Evolutionary conservation across 495 filamentous ascomycete genomes (phyloP), one percentile per base, ranked within the genome.

Genomic region (Coniosporium apollinis): DNA sequence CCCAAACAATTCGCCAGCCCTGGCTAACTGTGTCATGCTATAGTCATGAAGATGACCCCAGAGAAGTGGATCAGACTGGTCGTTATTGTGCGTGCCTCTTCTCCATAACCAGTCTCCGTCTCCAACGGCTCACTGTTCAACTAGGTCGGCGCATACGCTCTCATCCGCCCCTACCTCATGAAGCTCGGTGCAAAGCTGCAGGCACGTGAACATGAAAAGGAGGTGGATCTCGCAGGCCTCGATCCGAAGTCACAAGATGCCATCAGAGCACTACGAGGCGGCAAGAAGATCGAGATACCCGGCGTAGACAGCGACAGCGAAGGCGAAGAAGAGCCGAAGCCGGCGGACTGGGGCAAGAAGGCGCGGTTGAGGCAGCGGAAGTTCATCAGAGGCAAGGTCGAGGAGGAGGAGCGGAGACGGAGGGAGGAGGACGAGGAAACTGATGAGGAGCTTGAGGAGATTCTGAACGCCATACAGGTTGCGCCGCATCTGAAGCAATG

Each of bases 361-460:
- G 50, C 48, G 22, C 39, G 45, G 36, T 29, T 51, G 13, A 34
- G 50, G 37, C 47, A 53, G 39, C 36, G 47, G 24, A 26, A 13
- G 24, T 13, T 26, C 24, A 13, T 26, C 13, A 26, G 31, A 36
- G 58, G 58, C 49, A 57, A 48, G 35, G 21, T 57, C 26, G 47
- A 56, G 42, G 24, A 26, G 24, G 24, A 9, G 9, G 24, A 26
- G 24, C 9, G 24, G 25, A 41, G 46, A 31, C 13, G 9, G 24
- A 8, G 13, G 24, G 24, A 26, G 24, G 24, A 26, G 24, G 24
- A 57, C 33, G 47, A 57, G 15, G 24, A 65, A 45, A 49, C 55
- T 4, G 64, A 69, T 46, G 61, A 66, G 16, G 57, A 70, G 42
- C 69, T 86, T 49, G 65, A 72, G 63, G 72, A 82, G 49, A 71